Conservation (phyloP, 2,329 filamentous ascomycete species). For the Exophiala viscosa region DNA sequence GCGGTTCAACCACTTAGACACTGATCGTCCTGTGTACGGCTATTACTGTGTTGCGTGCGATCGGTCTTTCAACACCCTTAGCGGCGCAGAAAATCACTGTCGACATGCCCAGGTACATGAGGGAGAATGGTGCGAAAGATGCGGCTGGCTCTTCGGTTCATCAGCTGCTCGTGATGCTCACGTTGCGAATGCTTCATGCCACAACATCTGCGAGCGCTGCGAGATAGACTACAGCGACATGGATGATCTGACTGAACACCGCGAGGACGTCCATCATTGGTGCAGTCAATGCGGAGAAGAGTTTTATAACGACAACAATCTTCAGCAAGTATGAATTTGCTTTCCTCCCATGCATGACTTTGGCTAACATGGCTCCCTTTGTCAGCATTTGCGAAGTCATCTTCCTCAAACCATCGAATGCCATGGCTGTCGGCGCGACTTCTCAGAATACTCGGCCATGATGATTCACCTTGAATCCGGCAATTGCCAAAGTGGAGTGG, state of each 20-base stretch:
- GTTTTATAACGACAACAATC: conserved; percentile 23
- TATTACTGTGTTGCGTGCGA: conserved; percentile 12
- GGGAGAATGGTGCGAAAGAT: conserved; percentile 19
- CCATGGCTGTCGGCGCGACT: conserved; percentile 25
- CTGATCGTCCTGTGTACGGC: neutral
- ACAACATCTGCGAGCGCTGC: conserved; percentile 11
- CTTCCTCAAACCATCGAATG: conserved; percentile 19
- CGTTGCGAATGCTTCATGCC: conserved; percentile 5
- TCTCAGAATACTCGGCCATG: conserved; percentile 28
- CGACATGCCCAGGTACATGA: conserved; percentile 10
- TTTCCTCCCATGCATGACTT: neutral
- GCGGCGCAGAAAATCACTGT: conserved; percentile 14
- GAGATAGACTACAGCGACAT: neutral
- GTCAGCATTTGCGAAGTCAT: conserved; percentile 27
- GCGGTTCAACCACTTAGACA: conserved; percentile 8
- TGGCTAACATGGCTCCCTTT: neutral
- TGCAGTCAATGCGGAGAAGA: conserved; percentile 16
- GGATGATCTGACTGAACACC: conserved; percentile 10
- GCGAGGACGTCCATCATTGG: conserved; percentile 14
- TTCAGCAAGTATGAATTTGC: conserved; percentile 19
- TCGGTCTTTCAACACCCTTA: conserved; percentile 7
- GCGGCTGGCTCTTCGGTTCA: conserved; percentile 18
- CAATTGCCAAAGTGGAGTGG: conserved; percentile 18
- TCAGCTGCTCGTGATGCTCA: conserved; percentile 4
- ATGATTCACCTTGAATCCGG: conserved; percentile 30